Base-by-base conservation (phyloP, 1,284 basidiomycete species). In the Porodaedalea pini region DNA sequence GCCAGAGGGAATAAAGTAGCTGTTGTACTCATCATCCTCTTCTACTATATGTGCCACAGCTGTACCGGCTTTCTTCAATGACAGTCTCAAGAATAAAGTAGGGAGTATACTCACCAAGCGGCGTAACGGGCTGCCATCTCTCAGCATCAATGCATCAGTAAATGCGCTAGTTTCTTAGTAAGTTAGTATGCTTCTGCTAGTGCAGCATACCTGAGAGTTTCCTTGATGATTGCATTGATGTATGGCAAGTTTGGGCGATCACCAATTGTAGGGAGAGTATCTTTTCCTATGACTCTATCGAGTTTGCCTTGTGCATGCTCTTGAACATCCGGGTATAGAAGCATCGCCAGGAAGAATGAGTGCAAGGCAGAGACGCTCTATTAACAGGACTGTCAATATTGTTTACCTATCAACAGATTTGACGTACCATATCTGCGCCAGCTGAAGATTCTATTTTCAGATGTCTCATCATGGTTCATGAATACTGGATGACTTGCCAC, bases 171-270 rank as follows among this genome's bases (percentile, higher is more conserved):
- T 19, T 36, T 13, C 11, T 6, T 45, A 32, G n/a, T 19, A 10
- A 23, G 13, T 5, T 15, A 6, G 7, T 3, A 41, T 19, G n/a
- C n/a, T 29, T n/a, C 10, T 23, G 25, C 8, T 29, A 11, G 15
- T 15, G 51, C n/a, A n/a, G 31, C 44, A 23, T 31, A 58, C 57
- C 57, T 53, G 7, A 58, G 27, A 13, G 49, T 39, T 39, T 64
- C 63, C 34, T 59, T 62, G 49, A 51, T 25, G n/a, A 64, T 56
- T 6, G 63, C 63, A 13, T 59, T 29, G 25, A 64, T 45, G 40
- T 61, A 66, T 17, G 66, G 66, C 17, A 66, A 43, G 15, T 64
- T 57, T 11, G 53, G 57, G 32, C 56, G 44, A 48, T 67, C 66
- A 15, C 60, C 59, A 15, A 62, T 55, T 0, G 54, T 60, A 1